Evolutionary conservation across 2,329 filamentous ascomycete genomes (phyloP).

Genomic region (Rhynchosporium secalis): DNA sequence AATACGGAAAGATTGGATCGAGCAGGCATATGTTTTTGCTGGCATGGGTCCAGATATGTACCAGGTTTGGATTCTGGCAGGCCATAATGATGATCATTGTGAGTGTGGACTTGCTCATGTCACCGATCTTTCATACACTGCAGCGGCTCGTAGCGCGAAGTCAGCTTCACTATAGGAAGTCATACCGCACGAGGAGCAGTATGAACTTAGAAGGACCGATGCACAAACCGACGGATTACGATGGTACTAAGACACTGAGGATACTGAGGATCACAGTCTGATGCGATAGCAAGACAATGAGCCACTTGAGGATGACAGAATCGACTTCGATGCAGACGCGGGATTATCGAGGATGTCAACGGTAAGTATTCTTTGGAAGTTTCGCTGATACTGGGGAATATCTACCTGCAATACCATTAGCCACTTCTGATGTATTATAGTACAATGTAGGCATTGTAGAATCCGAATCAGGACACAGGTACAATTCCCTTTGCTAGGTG

Average conservation of each 20-base stretch:
- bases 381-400: background rate
- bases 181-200: background rate
- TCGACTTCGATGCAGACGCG: background rate
- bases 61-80: constrained; percentile 1
- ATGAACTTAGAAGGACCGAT: background rate
- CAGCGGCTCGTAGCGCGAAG: background rate
- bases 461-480: background rate
- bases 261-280: background rate
- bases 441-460: background rate
- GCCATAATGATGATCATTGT: background rate
- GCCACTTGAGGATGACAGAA: background rate
- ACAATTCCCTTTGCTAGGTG: background rate
- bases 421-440: background rate
- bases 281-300: background rate
- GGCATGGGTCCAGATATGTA: background rate
- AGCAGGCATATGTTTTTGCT: constrained; percentile 8
- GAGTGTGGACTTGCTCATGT: background rate
- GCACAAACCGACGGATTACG: background rate
- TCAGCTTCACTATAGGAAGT: background rate
- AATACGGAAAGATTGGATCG: constrained; percentile 27
- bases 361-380: too few relatives aligned
- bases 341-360: background rate
- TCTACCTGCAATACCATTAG: background rate
- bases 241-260: background rate
- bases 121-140: background rate